Evolutionary conservation across 306 rosid genomes (phyloP).

Genomic region (Vicia villosa): DNA sequence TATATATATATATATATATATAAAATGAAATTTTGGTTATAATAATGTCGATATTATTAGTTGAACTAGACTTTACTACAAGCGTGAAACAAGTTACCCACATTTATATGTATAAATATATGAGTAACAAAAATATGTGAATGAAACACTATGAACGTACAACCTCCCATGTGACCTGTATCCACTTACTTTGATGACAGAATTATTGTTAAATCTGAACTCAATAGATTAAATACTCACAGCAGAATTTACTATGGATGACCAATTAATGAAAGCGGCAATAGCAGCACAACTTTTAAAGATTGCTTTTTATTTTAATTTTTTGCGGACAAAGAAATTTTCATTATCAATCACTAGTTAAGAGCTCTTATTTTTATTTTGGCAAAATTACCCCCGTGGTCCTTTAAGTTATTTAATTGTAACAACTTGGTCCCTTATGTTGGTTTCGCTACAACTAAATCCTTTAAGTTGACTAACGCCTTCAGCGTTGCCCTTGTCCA

Average conservation of each 20-base stretch:
- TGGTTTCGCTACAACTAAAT: too few relatives aligned
- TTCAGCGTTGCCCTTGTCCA: too few relatives aligned
- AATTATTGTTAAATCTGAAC: background rate
- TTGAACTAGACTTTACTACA: too few relatives aligned
- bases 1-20: too few relatives aligned
- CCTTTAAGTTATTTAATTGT: too few relatives aligned
- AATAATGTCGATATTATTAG: too few relatives aligned
- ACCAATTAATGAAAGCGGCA: conserved; percentile 6
- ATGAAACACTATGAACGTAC: background rate
- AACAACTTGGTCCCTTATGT: too few relatives aligned
- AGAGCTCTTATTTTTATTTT: background rate
- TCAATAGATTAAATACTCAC: background rate
- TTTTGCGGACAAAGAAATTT: background rate
- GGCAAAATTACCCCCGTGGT: too few relatives aligned
- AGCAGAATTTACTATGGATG: background rate
- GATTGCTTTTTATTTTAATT: background rate
- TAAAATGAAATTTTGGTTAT: too few relatives aligned
- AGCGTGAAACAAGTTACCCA: too few relatives aligned
- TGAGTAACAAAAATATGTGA: background rate
- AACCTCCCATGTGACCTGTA: background rate
- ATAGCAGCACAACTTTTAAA: background rate
- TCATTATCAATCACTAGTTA: background rate
- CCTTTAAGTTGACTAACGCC: too few relatives aligned
- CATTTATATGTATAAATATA: background rate
- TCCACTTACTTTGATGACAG: background rate